Percentiles rank a stretch among this genome's conserved stretches.
These are phyloP conservation scores for Chrysanthemum seticuspe DNA, from an alignment of 129 eudicot genomes.

Conservation along the genomic window DNA sequence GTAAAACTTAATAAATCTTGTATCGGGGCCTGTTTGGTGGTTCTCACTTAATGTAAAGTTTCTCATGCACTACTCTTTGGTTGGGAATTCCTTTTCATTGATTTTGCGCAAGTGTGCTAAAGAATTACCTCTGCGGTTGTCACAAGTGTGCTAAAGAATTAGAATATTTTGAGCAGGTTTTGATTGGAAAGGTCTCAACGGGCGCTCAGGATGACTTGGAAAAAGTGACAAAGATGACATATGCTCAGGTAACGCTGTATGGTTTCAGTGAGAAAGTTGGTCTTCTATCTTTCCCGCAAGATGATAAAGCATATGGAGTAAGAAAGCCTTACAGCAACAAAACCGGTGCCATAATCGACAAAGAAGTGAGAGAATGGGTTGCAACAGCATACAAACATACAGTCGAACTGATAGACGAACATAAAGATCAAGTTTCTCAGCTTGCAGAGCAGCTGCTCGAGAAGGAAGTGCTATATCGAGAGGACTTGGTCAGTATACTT, in stretches of 20 bases:
- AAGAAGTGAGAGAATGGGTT: constrained; percentile 89
- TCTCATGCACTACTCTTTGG: too few species aligned
- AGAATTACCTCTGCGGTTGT: neutral
- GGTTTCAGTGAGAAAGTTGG: constrained; percentile 97
- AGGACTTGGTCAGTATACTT: constrained; percentile 64
- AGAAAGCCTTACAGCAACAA: constrained; percentile 90
- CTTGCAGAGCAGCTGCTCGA: constrained; percentile 79
- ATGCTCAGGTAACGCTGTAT: constrained; percentile 88
- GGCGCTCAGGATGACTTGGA: constrained; percentile 94
- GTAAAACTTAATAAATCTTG: too few species aligned
- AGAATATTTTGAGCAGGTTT: constrained; percentile 45
- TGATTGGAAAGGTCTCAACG: constrained; percentile 78
- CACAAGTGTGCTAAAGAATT: neutral
- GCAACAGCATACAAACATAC: constrained; percentile 65
- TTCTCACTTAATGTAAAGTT: too few species aligned
- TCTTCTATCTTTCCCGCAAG: constrained; percentile 80
- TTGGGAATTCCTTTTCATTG: too few species aligned
- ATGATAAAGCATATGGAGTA: constrained; percentile 63
- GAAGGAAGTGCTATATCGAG: constrained; percentile 82
- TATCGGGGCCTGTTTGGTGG: too few species aligned
- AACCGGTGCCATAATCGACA: constrained; percentile 75
- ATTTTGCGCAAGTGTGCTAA: too few species aligned
- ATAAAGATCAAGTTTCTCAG: constrained; percentile 67
- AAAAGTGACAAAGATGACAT: constrained; percentile 90
- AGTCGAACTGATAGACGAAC: constrained; percentile 61